A percentile compares a stretch with the other conserved stretches of the same genome.
Evolutionary conservation across 2,329 filamentous ascomycete species (phyloP).

Genomic region (Pezicula neosporulosa): DNA sequence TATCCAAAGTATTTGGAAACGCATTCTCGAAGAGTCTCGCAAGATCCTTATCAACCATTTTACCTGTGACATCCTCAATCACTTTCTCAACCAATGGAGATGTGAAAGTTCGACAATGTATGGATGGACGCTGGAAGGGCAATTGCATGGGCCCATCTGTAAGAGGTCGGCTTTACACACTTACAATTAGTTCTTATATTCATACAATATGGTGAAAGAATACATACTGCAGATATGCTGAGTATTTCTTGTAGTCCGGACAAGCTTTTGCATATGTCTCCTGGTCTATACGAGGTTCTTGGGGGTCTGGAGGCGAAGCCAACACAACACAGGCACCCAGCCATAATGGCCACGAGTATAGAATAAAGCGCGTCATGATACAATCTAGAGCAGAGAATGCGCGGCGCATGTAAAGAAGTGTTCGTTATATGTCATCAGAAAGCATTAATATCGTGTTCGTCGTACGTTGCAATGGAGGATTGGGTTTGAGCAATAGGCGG

Average conservation of each 20-base stretch:
- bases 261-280: constrained; percentile 22
- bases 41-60: constrained; percentile 81
- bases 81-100: constrained; percentile 85
- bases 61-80: constrained; percentile 75
- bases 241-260: constrained; percentile 31
- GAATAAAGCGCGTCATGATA: constrained; percentile 6
- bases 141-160: constrained; percentile 76
- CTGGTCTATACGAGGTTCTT: background rate
- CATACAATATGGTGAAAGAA: background rate
- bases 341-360: constrained; percentile 13
- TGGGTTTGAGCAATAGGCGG: no score
- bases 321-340: constrained; percentile 4
- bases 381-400: background rate
- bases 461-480: no score
- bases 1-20: constrained; percentile 77
- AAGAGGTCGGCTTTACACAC: constrained; percentile 60
- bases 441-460: no score
- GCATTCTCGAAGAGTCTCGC: constrained; percentile 93
- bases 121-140: constrained; percentile 80
- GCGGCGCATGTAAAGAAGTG: no score
- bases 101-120: constrained; percentile 82
- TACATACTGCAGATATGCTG: constrained; percentile 23
- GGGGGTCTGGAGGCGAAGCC: constrained; percentile 4
- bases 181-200: constrained; percentile 10
- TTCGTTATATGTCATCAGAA: no score